A percentile compares a stretch with the other conserved stretches of the same genome.
Evolutionary conservation across 768 basidiomycete species (phyloP).

Genomic region (Russula olivacea): DNA sequence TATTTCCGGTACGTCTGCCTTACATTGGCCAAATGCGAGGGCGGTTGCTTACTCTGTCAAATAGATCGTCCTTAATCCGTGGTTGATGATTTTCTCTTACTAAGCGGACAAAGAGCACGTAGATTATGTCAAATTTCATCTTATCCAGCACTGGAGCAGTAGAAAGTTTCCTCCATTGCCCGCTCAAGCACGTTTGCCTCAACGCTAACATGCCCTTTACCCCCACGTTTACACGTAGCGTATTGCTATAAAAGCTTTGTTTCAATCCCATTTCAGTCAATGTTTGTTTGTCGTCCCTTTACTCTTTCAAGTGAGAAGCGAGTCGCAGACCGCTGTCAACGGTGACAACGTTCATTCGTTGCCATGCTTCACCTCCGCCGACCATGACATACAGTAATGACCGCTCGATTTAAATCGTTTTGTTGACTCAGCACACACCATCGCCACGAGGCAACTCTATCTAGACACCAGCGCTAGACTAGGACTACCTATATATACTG

Average conservation of each 20-base stretch:
- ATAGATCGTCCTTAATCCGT: constrained; percentile 80
- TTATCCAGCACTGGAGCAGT: too few species aligned
- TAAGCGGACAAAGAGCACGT: constrained; percentile 23
- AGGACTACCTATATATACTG: not conserved
- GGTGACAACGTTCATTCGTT: too few species aligned
- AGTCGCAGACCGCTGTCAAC: not conserved
- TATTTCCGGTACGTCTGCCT: constrained; percentile 62
- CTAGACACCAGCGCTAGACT: not conserved
- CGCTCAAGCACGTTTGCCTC: not conserved
- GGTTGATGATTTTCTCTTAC: constrained; percentile 80
- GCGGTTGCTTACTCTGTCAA: constrained; percentile 27
- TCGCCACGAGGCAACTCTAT: constrained; percentile 3
- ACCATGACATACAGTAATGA: too few species aligned
- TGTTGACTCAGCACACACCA: not conserved
- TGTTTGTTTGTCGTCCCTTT: not conserved
- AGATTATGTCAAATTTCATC: not conserved
- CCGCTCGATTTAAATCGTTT: too few species aligned
- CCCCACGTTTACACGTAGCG: not conserved
- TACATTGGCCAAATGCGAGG: constrained; percentile 5
- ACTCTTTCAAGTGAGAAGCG: not conserved
- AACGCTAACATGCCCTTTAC: not conserved
- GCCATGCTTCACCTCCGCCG: too few species aligned
- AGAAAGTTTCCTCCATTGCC: not conserved
- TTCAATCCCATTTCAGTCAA: not conserved
- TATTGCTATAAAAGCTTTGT: not conserved